phyloP scores from a whole-genome alignment of 2,329 filamentous ascomycete species.

The Mollisia scopiformis region DNA sequence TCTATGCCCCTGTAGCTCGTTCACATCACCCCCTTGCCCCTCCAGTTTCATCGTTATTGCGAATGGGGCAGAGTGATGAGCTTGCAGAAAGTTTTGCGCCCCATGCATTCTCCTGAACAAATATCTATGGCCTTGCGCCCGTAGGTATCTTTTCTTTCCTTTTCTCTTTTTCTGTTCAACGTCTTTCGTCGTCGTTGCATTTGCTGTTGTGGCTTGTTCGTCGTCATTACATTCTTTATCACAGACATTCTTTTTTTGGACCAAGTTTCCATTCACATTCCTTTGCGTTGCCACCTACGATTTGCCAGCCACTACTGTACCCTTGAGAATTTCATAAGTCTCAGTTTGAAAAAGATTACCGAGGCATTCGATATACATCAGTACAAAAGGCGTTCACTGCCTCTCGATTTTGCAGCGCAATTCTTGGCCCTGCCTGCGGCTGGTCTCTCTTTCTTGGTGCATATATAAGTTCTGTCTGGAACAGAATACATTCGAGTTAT shows the following conservation, averaged over 20 bases:
- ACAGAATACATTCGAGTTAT: background rate
- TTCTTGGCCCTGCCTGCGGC: background rate
- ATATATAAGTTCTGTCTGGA: background rate
- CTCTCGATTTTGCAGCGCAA: background rate
- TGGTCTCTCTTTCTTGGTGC: background rate
- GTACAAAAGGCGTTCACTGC: background rate
- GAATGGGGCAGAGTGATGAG: background rate
- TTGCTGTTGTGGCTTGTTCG: background rate
- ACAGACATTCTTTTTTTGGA: conserved; percentile 13
- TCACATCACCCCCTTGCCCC: background rate
- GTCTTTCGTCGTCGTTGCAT: background rate
- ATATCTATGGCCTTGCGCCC: conserved; percentile 1
- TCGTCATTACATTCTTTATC: conserved; percentile 2
- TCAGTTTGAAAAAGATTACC: background rate
- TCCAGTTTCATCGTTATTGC: background rate
- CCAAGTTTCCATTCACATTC: conserved; percentile 16
- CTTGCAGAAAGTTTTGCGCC: background rate
- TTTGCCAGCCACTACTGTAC: background rate
- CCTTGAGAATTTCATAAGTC: background rate
- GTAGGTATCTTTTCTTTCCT: conserved; percentile 1
- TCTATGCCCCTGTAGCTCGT: background rate
- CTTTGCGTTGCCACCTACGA: conserved; percentile 8
- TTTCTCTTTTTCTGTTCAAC: background rate
- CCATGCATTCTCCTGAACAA: background rate
- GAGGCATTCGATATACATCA: background rate